These are phyloP conservation scores for Prunus fruticosa DNA, from an alignment of 306 rosid genomes.

Conservation along the genomic window DNA sequence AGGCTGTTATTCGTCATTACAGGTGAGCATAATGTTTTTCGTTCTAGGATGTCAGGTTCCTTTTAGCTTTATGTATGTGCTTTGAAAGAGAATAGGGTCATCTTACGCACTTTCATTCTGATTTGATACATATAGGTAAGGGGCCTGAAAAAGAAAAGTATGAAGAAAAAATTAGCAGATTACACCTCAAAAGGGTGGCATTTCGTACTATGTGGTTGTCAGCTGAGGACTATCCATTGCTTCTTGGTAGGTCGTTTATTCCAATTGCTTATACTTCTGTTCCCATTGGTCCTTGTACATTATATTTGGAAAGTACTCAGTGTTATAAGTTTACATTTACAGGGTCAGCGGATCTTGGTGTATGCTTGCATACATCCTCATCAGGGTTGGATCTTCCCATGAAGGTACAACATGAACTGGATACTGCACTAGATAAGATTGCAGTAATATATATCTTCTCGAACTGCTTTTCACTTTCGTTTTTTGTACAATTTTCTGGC, in stretches of 20 bases:
- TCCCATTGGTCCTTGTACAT: background rate
- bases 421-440: background rate
- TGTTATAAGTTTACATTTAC: constrained; percentile 26
- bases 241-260: constrained; percentile 60
- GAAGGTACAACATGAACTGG: constrained; percentile 57
- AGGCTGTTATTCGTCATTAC: constrained; percentile 85
- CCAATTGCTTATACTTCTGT: background rate
- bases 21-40: constrained; percentile 34
- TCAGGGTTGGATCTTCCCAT: constrained; percentile 98
- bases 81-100: background rate
- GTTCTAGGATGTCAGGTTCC: background rate
- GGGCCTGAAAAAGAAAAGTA: constrained; percentile 89
- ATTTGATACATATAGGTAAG: constrained; percentile 51
- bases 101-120: constrained; percentile 2
- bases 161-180: constrained; percentile 71
- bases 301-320: constrained; percentile 3
- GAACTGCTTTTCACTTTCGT: background rate
- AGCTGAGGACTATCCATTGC: constrained; percentile 91
- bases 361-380: constrained; percentile 93
- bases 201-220: constrained; percentile 96
- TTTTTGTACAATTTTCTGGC: constrained; percentile 2
- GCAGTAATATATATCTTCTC: background rate
- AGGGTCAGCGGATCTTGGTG: constrained; percentile 96
- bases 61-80: background rate
- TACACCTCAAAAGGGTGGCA: constrained; percentile 87